Conservation (phyloP, 2,329 filamentous ascomycete genomes). For the Erysiphe pulchra region DNA sequence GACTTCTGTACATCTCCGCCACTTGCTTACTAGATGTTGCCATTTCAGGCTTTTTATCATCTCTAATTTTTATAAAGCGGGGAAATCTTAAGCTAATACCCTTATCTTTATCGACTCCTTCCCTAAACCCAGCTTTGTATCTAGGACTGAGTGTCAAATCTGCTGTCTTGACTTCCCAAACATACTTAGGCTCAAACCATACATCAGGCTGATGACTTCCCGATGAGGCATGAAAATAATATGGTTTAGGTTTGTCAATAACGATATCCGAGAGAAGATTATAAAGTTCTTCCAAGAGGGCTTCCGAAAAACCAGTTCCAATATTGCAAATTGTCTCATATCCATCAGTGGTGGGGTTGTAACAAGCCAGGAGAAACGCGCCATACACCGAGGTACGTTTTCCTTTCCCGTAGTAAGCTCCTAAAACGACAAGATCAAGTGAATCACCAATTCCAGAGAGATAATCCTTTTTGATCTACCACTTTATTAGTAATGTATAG, state of each 20-base stretch:
- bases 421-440: constrained; percentile 82
- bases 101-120: constrained; percentile 46
- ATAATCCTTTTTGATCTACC: constrained; percentile 88
- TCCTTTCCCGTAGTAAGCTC: constrained; percentile 80
- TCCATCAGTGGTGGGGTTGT: constrained; percentile 51
- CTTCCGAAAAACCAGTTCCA: constrained; percentile 87
- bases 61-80: constrained; percentile 68
- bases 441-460: constrained; percentile 83
- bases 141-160: constrained; percentile 79
- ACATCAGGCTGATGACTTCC: constrained; percentile 91
- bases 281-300: constrained; percentile 73
- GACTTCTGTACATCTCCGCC: constrained; percentile 89
- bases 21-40: constrained; percentile 68
- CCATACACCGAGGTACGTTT: constrained; percentile 93
- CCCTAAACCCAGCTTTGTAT: constrained; percentile 73
- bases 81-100: constrained; percentile 83
- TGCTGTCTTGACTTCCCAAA: constrained; percentile 96
- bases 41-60: constrained; percentile 88
- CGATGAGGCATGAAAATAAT: constrained; percentile 65
- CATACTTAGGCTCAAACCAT: constrained; percentile 84
- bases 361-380: constrained; percentile 84
- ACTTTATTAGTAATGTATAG: neutral
- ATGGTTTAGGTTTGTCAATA: constrained; percentile 82
- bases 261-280: constrained; percentile 45
- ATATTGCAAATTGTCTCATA: constrained; percentile 98